Base-by-base conservation (phyloP, 805 yeast genomes). In the Suhomyces faveliae region DNA sequence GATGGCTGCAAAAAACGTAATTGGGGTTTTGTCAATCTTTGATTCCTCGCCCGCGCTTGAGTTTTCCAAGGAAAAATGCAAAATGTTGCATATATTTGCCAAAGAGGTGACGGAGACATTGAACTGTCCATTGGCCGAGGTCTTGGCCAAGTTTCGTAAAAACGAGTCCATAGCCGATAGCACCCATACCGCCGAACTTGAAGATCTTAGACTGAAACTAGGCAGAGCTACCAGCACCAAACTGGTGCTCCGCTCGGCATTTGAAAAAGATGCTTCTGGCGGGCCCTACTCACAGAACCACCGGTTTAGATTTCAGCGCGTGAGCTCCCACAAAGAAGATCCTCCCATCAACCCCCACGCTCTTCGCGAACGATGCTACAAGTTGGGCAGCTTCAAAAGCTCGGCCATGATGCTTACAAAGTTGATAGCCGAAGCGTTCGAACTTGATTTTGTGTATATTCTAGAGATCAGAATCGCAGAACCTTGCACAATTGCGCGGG, bases 231-330 rank as follows among this genome's bases (percentile, higher is more conserved):
- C 87, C 1, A 67, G 80, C 47, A 67, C 67, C 41, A 71, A 72
- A 0, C 58, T 61, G 13, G 52, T 60, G 44, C 44, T 52, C 37
- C 62, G 59, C 67, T 68, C 80, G 1, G 75, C 80, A 1, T 81
- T 79, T 60, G 87, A 82, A 53, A 76, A 75, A 50, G 87, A 83
- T 63, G 86, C 86, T 0, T 79, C 85, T 5, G 87, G 87, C 12
- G 75, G 77, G 12, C 77, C 83, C n/a, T 83, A 81, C 54, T 67
- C 73, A 3, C 83, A 72, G 46, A 77, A 77, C 53, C 68, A 69
- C 41, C 73, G 68, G 48, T 71, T 80, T 46, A 64, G 77, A 48
- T 73, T 75, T 53, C 64, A 69, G 42, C 67, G 68, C 44, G 21
- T 25, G 15, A 40, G n/a, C 42, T 42, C 8, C 12, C 17, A 15